Base-by-base conservation (phyloP, 2,329 filamentous ascomycete species). In the Fusarium scirpi region DNA sequence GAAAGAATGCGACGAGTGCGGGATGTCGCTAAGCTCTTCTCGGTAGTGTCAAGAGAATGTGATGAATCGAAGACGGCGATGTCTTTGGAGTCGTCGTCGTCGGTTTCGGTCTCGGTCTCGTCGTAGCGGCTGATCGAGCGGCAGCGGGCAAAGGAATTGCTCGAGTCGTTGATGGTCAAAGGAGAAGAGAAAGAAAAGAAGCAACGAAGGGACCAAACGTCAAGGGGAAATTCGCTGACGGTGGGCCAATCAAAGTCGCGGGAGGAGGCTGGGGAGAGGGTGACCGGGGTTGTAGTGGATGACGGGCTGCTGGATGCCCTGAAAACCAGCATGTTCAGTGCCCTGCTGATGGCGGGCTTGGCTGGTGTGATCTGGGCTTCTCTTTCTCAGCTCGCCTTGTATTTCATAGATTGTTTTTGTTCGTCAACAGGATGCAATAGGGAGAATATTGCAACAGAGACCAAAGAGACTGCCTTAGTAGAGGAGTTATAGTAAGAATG, bases 161-260 rank as follows among this genome's bases (percentile, higher is more conserved):
- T 66, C 58, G 67, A 68, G 72, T 74, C 70, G 67, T 60, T 68
- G 66, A 65, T 62, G 53, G 64, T 61, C 72, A 71, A 72, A 71
- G 65, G 68, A 65, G 66, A 63, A 47, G 40, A 44, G 15, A 49
- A 69, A 62, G 64, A 65, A 65, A 74, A 70, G 69, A 73, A 67
- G 67, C 54, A 58, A 69, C 61, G 41, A 65, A 62, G 63, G 59
- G 64, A 71, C 44, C 51, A 59, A 44, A 52, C 47, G 56, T 57
- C 59, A 47, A 71, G 63, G 72, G 59, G 72, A 68, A 57, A 49
- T 62, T 63, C 59, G 64, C 54, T 44, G 62, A 52, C 58, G 65
- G 54, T 62, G 49, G 58, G 41, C 72, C 72, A 74, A 74, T 74
- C 46, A 58, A 38, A 61, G 52, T 29, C 41, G 67, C 41, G 57